These are phyloP conservation scores for Penicillium sp. DNA, from an alignment of 2,329 filamentous ascomycete genomes.

Conservation along the genomic window DNA sequence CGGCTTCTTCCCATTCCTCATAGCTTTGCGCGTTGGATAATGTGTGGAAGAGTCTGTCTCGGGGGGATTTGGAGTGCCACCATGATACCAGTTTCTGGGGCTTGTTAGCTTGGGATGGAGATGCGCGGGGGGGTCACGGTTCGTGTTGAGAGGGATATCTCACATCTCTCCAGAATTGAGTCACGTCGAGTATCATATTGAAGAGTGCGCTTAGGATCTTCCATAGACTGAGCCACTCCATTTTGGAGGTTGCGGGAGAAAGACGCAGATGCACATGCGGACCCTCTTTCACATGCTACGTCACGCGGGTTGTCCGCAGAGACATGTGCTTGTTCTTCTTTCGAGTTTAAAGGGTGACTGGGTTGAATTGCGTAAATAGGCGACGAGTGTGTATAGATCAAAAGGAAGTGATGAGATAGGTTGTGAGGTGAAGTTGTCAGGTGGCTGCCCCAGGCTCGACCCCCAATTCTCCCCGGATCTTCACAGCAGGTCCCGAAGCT, in stretches of 20 bases:
- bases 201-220: conserved; percentile 46
- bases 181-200: conserved; percentile 62
- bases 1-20: conserved; percentile 86
- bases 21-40: conserved; percentile 69
- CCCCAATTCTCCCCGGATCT: not conserved
- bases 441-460: not conserved
- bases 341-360: not conserved
- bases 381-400: not conserved
- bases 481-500: no score
- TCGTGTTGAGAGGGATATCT: not conserved
- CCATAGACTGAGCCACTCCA: conserved; percentile 25
- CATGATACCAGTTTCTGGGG: conserved; percentile 69
- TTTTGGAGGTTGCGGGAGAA: conserved; percentile 1
- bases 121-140: not conserved
- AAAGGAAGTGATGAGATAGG: not conserved
- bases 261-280: conserved; percentile 2
- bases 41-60: conserved; percentile 65
- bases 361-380: not conserved
- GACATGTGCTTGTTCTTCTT: not conserved
- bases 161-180: conserved; percentile 64
- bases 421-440: not conserved
- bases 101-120: not conserved
- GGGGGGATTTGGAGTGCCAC: conserved; percentile 65
- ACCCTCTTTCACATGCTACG: conserved; percentile 27
- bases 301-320: not conserved